Percentiles rank a stretch among this genome's conserved stretches.
Evolutionary conservation across 345 rosid genomes (phyloP).

Genomic region (Rhizophora apiculata): DNA sequence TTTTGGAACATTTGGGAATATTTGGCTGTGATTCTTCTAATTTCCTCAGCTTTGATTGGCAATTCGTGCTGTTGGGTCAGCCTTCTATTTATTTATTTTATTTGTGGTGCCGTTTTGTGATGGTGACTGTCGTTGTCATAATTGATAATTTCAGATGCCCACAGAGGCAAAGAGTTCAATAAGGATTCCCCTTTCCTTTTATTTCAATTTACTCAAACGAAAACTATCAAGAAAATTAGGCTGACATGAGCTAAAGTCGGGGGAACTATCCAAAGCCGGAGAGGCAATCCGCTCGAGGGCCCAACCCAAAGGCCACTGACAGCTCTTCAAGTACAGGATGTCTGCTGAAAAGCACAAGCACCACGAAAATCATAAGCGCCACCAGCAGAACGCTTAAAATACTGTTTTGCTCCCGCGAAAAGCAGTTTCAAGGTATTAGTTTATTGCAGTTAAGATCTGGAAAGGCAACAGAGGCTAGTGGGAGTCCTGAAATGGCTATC

Average conservation of each 20-base stretch:
- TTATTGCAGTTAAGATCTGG: constrained; percentile 55
- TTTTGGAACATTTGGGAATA: too few relatives aligned
- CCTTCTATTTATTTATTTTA: too few relatives aligned
- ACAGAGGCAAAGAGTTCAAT: too few relatives aligned
- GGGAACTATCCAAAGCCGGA: too few relatives aligned
- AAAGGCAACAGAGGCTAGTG: constrained; percentile 50
- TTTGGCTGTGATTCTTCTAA: too few relatives aligned
- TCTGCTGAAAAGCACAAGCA: background rate
- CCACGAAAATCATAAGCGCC: constrained; percentile 25
- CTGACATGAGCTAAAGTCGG: too few relatives aligned
- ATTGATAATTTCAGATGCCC: background rate
- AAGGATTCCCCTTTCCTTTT: background rate
- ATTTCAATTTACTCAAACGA: too few relatives aligned
- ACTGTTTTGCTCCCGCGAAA: constrained; percentile 53
- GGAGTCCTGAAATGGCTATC: constrained; percentile 2
- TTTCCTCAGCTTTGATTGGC: too few relatives aligned
- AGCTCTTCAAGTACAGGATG: background rate
- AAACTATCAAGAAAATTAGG: too few relatives aligned
- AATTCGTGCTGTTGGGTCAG: too few relatives aligned
- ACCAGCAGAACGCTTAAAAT: constrained; percentile 36
- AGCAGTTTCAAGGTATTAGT: constrained; percentile 33
- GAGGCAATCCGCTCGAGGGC: background rate
- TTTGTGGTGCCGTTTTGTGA: background rate
- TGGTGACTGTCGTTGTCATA: background rate
- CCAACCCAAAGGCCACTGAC: constrained; percentile 11